Conservation (phyloP, 495 filamentous ascomycete genomes). For the Annulohypoxylon stygium region DNA sequence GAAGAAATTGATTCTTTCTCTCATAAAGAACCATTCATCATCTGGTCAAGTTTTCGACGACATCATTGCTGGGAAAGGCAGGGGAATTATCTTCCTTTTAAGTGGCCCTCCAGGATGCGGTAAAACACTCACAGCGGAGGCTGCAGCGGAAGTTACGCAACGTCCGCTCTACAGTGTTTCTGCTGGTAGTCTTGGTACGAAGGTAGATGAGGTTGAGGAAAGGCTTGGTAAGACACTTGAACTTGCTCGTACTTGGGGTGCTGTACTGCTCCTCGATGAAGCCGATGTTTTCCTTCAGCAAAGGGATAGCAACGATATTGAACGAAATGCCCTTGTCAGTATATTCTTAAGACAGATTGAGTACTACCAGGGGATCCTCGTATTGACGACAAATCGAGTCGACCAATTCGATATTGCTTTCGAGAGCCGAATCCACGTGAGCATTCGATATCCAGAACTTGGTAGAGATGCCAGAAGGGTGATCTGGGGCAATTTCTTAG, state of each 20-base stretch:
- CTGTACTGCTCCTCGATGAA: constrained; percentile 78
- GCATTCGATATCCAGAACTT: too few species aligned
- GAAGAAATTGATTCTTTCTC: background rate
- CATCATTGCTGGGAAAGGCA: too few species aligned
- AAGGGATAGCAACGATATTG: constrained; percentile 78
- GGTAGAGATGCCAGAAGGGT: too few species aligned
- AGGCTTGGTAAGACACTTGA: constrained; percentile 88
- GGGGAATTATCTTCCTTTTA: too few species aligned
- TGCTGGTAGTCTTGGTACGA: constrained; percentile 85
- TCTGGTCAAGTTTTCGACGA: constrained; percentile 62
- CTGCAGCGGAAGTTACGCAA: constrained; percentile 65
- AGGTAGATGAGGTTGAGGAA: constrained; percentile 79
- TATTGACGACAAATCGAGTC: constrained; percentile 88
- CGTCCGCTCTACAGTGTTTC: constrained; percentile 88
- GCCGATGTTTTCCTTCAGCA: constrained; percentile 51
- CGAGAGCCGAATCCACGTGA: constrained; percentile 42
- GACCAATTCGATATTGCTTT: constrained; percentile 70
- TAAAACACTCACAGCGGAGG: too few species aligned
- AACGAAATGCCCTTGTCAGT: constrained; percentile 80
- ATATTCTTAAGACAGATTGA: constrained; percentile 76
- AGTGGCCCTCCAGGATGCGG: too few species aligned
- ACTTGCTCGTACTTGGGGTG: constrained; percentile 89
- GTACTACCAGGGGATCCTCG: constrained; percentile 89
- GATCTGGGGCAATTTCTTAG: too few species aligned
- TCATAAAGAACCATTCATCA: constrained; percentile 41